Conservation (phyloP, 1,284 basidiomycete species). For the Heterobasidion annosum region DNA sequence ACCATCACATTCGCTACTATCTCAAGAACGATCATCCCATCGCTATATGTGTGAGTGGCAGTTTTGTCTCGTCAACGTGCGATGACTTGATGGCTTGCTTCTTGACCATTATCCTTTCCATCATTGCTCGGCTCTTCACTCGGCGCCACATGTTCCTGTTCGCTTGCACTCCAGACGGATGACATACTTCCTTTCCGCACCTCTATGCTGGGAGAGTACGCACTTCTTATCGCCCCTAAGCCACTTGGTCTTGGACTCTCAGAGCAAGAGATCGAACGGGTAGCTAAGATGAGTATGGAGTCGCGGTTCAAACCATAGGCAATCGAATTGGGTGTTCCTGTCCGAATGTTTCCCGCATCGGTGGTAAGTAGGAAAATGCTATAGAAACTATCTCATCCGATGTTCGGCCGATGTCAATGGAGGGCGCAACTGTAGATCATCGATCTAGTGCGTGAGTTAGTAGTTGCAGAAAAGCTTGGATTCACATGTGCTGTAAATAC, state of each 20-base stretch:
- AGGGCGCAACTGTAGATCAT: no score
- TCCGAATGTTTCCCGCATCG: no score
- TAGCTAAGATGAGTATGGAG: constrained; percentile 58
- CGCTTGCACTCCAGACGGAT: constrained; percentile 49
- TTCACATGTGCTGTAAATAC: no score
- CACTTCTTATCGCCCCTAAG: constrained; percentile 57
- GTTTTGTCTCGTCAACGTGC: not conserved
- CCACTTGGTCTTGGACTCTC: constrained; percentile 63
- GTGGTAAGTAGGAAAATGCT: no score
- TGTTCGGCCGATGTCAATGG: no score
- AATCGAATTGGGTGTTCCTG: no score
- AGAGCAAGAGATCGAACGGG: constrained; percentile 41
- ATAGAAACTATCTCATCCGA: no score
- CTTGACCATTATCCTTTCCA: not conserved
- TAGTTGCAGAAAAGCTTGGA: no score
- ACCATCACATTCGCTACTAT: constrained; percentile 66
- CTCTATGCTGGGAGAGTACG: constrained; percentile 66
- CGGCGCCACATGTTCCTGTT: not conserved
- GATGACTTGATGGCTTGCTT: not conserved
- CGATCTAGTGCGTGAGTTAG: no score
- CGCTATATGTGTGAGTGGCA: constrained; percentile 58
- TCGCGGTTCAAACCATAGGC: constrained; percentile 16
- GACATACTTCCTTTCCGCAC: constrained; percentile 72
- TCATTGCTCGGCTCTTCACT: not conserved
- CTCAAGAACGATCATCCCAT: constrained; percentile 58